These are phyloP conservation scores for Albizia julibrissin DNA, from an alignment of 306 rosid genomes.

Conservation along the genomic window DNA sequence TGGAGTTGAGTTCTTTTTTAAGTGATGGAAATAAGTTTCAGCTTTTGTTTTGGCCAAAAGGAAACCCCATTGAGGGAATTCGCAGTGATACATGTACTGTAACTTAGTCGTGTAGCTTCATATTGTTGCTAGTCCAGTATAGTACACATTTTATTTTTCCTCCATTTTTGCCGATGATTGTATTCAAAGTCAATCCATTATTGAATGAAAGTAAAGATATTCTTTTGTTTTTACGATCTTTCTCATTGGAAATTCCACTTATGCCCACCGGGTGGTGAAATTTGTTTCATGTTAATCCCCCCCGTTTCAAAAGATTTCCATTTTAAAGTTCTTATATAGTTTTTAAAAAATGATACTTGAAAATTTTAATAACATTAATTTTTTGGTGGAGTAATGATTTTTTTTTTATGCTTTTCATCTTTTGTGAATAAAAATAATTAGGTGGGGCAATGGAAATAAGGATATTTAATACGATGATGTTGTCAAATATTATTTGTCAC, in stretches of 20 bases:
- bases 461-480: background rate
- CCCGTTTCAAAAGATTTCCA: background rate
- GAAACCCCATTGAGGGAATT: slow-evolving; percentile 40
- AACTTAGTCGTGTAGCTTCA: slow-evolving; percentile 47
- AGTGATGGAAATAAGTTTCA: slow-evolving; percentile 51
- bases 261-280: background rate
- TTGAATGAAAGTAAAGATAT: slow-evolving; percentile 35
- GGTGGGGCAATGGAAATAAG: background rate
- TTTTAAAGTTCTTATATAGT: no score
- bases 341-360: no score
- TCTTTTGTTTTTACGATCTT: slow-evolving; percentile 24
- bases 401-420: no score
- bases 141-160: slow-evolving; percentile 39
- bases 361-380: background rate
- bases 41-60: slow-evolving; percentile 46
- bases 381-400: no score
- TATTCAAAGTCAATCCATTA: slow-evolving; percentile 34
- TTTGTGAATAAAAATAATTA: background rate
- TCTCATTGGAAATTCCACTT: background rate
- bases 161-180: slow-evolving; percentile 45
- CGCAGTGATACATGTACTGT: slow-evolving; percentile 45
- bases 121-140: slow-evolving; percentile 38
- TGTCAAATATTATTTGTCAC: no score
- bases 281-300: background rate
- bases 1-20: slow-evolving; percentile 40